These are phyloP conservation scores for Nemania bipapillata DNA, from an alignment of 2,329 filamentous ascomycete genomes.

Conservation along the genomic window DNA sequence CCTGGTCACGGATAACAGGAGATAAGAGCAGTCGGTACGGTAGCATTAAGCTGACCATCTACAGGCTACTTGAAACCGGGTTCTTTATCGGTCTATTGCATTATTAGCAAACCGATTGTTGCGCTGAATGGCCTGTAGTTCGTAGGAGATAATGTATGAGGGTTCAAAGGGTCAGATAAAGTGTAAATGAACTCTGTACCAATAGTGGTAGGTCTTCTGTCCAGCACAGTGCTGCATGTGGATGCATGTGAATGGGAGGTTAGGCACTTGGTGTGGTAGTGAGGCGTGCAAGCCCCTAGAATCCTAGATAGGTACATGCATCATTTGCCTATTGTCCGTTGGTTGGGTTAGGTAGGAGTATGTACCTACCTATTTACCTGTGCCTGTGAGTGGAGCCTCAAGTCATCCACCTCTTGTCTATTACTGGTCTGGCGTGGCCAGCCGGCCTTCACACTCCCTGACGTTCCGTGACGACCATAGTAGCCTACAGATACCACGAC, in stretches of 20 bases:
- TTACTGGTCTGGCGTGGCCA: constrained; percentile 33
- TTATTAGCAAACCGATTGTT: background rate
- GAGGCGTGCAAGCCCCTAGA: constrained; percentile 12
- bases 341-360: no score
- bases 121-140: background rate
- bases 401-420: constrained; percentile 23
- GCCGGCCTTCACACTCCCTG: constrained; percentile 41
- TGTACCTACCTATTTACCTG: background rate
- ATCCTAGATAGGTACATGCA: background rate
- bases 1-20: constrained; percentile 4
- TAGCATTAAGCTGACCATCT: background rate
- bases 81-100: background rate
- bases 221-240: background rate
- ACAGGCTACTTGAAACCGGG: background rate
- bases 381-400: constrained; percentile 17
- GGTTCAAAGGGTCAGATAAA: background rate
- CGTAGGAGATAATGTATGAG: background rate
- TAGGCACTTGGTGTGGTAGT: background rate
- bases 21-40: constrained; percentile 16
- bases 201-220: background rate
- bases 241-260: background rate
- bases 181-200: background rate
- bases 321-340: background rate
- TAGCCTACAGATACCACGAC: constrained; percentile 44
- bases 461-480: constrained; percentile 46